These are phyloP conservation scores for Bruguiera sexangula DNA, from an alignment of 345 rosid genomes.

Conservation along the genomic window DNA sequence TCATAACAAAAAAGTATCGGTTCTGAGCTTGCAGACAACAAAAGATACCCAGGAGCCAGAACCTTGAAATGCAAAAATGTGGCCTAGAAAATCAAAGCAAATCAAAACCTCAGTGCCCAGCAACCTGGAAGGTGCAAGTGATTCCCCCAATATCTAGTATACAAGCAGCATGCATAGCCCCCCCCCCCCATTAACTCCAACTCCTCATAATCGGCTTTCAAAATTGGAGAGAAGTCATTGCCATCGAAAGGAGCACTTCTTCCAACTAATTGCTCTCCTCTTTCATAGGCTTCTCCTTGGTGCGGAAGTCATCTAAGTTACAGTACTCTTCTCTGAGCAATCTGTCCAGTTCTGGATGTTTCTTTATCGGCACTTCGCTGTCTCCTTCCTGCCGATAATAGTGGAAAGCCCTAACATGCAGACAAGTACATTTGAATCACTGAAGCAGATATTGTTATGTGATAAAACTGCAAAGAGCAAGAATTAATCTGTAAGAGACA, in stretches of 20 bases:
- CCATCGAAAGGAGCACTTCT: not conserved
- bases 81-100: slow-evolving; percentile 8
- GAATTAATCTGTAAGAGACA: not conserved
- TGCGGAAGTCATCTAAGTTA: slow-evolving; percentile 67
- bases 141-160: slow-evolving; percentile 23
- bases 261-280: slow-evolving; percentile 33
- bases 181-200: slow-evolving; percentile 5
- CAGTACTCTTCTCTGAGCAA: slow-evolving; percentile 64
- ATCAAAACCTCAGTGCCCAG: slow-evolving; percentile 24
- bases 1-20: slow-evolving; percentile 23
- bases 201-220: slow-evolving; percentile 28
- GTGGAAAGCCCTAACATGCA: slow-evolving; percentile 82
- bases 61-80: not conserved
- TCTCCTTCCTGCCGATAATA: slow-evolving; percentile 52
- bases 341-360: slow-evolving; percentile 75
- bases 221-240: slow-evolving; percentile 34
- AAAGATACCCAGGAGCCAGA: slow-evolving; percentile 9
- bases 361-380: slow-evolving; percentile 49
- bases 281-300: slow-evolving; percentile 43
- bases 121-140: slow-evolving; percentile 17
- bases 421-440: not conserved
- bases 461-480: not conserved
- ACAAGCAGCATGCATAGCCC: slow-evolving; percentile 22
- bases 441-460: not conserved
- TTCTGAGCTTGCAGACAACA: slow-evolving; percentile 28